Evolutionary conservation across 1,284 basidiomycete species (phyloP).

Genomic region (Rhodotorula sp.): DNA sequence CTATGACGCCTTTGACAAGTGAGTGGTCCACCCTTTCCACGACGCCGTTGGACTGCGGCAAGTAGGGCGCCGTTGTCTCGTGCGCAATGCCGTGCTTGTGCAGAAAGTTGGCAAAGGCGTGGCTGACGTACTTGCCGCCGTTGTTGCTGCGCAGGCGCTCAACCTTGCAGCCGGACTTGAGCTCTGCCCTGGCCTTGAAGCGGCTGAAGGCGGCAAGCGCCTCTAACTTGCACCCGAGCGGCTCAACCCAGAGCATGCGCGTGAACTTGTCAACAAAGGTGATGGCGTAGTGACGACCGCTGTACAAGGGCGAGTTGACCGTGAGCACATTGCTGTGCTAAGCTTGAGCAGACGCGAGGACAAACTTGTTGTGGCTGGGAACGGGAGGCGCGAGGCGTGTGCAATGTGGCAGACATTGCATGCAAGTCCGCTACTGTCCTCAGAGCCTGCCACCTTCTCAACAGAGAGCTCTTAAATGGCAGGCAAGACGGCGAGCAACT

Average conservation of each 20-base stretch:
- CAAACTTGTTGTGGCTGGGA: too few species aligned
- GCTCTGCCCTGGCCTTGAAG: constrained; percentile 48
- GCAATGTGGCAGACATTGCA: constrained; percentile 3
- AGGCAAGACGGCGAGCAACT: not conserved
- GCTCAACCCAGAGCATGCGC: constrained; percentile 41
- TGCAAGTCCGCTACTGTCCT: too few species aligned
- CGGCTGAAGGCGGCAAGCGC: constrained; percentile 47
- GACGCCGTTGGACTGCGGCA: constrained; percentile 50
- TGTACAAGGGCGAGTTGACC: constrained; percentile 42
- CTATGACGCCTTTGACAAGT: constrained; percentile 43
- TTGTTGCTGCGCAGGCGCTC: constrained; percentile 50
- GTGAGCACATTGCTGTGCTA: constrained; percentile 52
- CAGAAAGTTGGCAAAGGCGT: constrained; percentile 46
- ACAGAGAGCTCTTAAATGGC: not conserved
- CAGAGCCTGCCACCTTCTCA: too few species aligned
- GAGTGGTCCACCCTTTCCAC: constrained; percentile 48
- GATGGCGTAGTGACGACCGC: constrained; percentile 50
- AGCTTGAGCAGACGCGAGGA: constrained; percentile 28
- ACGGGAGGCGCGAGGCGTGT: not conserved
- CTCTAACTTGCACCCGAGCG: constrained; percentile 51
- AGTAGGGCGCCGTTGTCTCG: constrained; percentile 51
- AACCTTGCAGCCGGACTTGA: constrained; percentile 45
- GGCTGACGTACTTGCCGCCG: constrained; percentile 47
- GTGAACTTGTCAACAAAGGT: constrained; percentile 51
- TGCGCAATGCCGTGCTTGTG: constrained; percentile 46